Percentiles rank a stretch among this genome's conserved stretches.
Evolutionary conservation across 495 filamentous ascomycete species (phyloP).

Genomic region (Talaromyces wortmannii): DNA sequence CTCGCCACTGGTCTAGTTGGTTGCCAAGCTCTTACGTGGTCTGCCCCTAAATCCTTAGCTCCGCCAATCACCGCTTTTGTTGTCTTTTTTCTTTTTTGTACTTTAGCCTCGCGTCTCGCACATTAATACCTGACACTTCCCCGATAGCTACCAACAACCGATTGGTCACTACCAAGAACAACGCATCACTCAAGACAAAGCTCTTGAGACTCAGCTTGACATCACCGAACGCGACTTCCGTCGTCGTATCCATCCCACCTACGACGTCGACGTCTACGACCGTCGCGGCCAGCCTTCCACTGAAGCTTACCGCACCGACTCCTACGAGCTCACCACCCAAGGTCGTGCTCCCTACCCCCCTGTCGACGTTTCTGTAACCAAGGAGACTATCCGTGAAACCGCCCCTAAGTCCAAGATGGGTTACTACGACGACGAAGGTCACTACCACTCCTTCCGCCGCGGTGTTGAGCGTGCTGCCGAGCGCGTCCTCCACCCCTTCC

Average conservation of each 20-base stretch:
- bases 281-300: conserved; percentile 26
- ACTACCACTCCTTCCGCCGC: conserved; percentile 90
- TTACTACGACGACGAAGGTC: conserved; percentile 98
- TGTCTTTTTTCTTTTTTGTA: conserved; percentile 7
- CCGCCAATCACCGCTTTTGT: conserved; percentile 1
- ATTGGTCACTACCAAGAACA: conserved; percentile 47
- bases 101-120: conserved; percentile 16
- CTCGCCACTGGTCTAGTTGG: not conserved
- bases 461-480: conserved; percentile 80
- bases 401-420: conserved; percentile 72
- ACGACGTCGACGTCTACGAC: conserved; percentile 56
- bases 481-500: conserved; percentile 65
- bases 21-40: conserved; percentile 6
- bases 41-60: conserved; percentile 1
- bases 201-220: conserved; percentile 61
- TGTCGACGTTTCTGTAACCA: conserved; percentile 28
- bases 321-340: conserved; percentile 14
- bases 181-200: conserved; percentile 44
- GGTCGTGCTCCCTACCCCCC: conserved; percentile 31
- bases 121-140: conserved; percentile 31
- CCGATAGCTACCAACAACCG: conserved; percentile 46
- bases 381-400: conserved; percentile 42
- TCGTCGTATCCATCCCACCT: conserved; percentile 63
- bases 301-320: conserved; percentile 16
- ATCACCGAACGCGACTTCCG: conserved; percentile 81